A percentile compares a stretch with the other conserved stretches of the same genome.
phyloP scores from a whole-genome alignment of 495 filamentous ascomycete species.

The Friedmanniomyces endolithicus region DNA sequence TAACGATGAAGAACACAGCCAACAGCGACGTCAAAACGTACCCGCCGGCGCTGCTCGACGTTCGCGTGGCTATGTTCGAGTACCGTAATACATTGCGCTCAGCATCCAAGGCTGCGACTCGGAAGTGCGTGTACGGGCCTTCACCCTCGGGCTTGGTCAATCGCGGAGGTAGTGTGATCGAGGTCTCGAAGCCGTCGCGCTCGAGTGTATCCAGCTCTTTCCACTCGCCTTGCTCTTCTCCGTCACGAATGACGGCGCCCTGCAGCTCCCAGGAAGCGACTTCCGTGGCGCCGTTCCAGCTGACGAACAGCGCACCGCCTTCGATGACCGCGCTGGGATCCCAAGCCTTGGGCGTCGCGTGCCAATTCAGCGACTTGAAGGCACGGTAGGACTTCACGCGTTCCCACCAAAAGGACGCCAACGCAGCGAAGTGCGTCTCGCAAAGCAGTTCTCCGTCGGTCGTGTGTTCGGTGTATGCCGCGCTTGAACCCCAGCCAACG shows the following conservation, averaged over 20 bases:
- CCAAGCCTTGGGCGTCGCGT: slow-evolving; percentile 5
- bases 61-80: slow-evolving; percentile 1
- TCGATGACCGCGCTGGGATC: slow-evolving; percentile 7
- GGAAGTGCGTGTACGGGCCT: slow-evolving; percentile 1
- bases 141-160: not conserved
- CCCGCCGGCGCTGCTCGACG: not conserved
- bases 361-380: slow-evolving; percentile 20
- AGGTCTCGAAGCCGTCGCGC: slow-evolving; percentile 6
- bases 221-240: not conserved
- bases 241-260: not conserved
- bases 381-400: slow-evolving; percentile 19
- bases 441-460: slow-evolving; percentile 24
- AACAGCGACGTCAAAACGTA: not conserved
- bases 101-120: slow-evolving; percentile 11
- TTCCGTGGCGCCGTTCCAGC: slow-evolving; percentile 15
- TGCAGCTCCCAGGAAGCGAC: slow-evolving; percentile 17
- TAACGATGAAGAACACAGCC: not conserved
- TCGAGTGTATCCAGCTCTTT: slow-evolving; percentile 7
- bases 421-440: slow-evolving; percentile 23
- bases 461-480: slow-evolving; percentile 18
- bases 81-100: not conserved
- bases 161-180: not conserved
- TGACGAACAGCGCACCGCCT: not conserved
- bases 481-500: slow-evolving; percentile 21
- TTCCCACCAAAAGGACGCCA: slow-evolving; percentile 10